Evolutionary conservation across 148 eudicot species (phyloP), one percentile per base, ranked within the genome.

Genomic region (Suaeda aralocaspica): DNA sequence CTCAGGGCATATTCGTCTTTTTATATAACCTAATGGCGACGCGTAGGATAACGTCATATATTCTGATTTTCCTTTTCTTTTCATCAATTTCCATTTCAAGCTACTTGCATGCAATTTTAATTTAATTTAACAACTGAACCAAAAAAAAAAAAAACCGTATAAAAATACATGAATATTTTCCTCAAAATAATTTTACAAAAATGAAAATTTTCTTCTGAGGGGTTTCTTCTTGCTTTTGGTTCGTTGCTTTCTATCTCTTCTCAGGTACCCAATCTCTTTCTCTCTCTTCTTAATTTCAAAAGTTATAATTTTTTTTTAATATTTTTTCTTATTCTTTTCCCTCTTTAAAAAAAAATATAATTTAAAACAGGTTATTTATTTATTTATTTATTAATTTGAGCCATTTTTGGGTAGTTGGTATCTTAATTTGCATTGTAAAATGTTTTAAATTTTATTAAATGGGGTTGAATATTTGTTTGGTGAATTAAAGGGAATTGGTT

Each of bases 181-280:
- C 30, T 42, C 29, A 14, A 46, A 68, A 59, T 48, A 57, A 15
- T 67, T 66, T 49, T 11, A 53, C 6, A 29, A 61, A 29, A 64
- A 53, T 14, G 33, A 45, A 30, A 49, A 25, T 39, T 56, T 64
- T 57, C 53, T 36, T 56, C 67, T 73, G 61, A n/a, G 65, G 67
- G 39, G 30, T 57, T 39, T 69, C 48, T 75, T 66, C 48, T 74
- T n/a, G 51, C 44, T 55, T 69, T 62, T 70, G 74, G 74, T 74
- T 78, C 69, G 64, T 68, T 67, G 72, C 79, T 80, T 75, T 71
- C 75, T 71, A 61, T 76, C 75, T 72, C 80, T 61, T 72, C 68
- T 68, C 67, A 76, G 77, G 80, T 80, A 76, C 83, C 71, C 56
- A 68, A 76, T 64, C 61, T 30, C 12, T 65, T 21, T 65, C 69